Evolutionary conservation across 768 basidiomycete genomes (phyloP), one percentile per base, ranked within the genome.

Genomic region (Pulveroboletus sp.): DNA sequence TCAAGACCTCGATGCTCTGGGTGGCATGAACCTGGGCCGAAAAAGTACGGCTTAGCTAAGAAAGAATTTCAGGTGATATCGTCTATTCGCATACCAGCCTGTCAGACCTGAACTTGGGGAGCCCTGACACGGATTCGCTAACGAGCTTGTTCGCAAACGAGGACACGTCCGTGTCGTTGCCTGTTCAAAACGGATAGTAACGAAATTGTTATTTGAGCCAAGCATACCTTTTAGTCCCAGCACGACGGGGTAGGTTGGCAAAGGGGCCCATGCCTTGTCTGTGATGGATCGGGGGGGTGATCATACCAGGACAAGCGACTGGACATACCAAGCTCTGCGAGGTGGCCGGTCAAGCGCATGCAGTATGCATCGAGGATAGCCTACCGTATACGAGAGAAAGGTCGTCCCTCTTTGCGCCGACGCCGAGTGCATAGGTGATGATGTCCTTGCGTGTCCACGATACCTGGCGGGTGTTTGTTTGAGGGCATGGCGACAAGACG

Each of bases 181-280:
- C 79, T 78, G 42, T 33, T 12, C 24, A 20, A 37, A 12, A 40
- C 13, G 35, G 14, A 40, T 21, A n/a, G 32, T 8, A 3, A 0
- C 24, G 32, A 12, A 33, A 10, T 9, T 11, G 1, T 6, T 8
- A 8, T 45, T n/a, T 6, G 17, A 23, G 12, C 6, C 12, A 29
- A 19, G 9, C 61, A 20, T 20, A 77, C 79, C 84, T 69, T 90
- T 92, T 61, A 91, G 75, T 24, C 67, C 70, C 6, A 94, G 75
- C 0, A 89, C 87, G 14, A 90, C 88, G 2, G 91, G 90, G 66
- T 85, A 94, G 0, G 91, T 93, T 9, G 92, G 91, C 59, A 94
- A 74, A 3, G 90, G 80, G 13, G 84, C 73, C 67, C 87, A 94
- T 24, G 77, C 72, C 51, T 78, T 75, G 68, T 85, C 85, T 87